phyloP scores from a whole-genome alignment of 2,329 filamentous ascomycete genomes.

The Lasiodiplodia sp. region DNA sequence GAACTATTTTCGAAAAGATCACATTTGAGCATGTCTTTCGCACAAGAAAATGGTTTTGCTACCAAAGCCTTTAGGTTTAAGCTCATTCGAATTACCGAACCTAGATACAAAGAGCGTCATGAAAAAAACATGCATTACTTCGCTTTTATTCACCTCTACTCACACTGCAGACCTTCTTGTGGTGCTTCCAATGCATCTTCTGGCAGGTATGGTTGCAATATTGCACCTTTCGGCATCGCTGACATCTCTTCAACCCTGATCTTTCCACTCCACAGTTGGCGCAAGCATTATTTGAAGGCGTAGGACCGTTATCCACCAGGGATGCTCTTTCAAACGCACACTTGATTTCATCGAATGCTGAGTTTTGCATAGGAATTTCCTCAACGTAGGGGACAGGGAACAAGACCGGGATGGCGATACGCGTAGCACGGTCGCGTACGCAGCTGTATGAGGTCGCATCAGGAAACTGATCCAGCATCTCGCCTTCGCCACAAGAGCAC shows the following conservation, averaged over 20 bases:
- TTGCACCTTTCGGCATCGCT: not conserved
- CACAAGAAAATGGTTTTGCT: not conserved
- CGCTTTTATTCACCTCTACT: not conserved
- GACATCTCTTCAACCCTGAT: not conserved
- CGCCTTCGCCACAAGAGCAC: constrained; percentile 46
- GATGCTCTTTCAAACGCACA: not conserved
- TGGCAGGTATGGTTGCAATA: constrained; percentile 8
- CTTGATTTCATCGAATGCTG: not conserved
- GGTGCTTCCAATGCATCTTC: constrained; percentile 9
- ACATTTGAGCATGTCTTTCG: not conserved
- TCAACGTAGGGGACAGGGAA: constrained; percentile 13
- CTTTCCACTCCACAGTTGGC: not conserved
- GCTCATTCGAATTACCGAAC: not conserved
- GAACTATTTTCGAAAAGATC: not conserved
- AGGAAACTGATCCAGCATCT: constrained; percentile 35
- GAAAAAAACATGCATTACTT: not conserved
- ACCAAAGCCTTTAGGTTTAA: not conserved
- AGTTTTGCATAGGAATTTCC: not conserved
- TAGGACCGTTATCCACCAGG: not conserved
- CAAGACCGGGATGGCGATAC: constrained; percentile 5
- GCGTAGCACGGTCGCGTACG: constrained; percentile 1
- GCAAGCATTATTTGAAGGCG: not conserved
- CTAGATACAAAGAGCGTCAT: not conserved
- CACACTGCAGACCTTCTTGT: not conserved
- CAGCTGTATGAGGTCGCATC: constrained; percentile 19